Base-by-base conservation (phyloP, 345 rosid species). In the Citrus maxima region DNA sequence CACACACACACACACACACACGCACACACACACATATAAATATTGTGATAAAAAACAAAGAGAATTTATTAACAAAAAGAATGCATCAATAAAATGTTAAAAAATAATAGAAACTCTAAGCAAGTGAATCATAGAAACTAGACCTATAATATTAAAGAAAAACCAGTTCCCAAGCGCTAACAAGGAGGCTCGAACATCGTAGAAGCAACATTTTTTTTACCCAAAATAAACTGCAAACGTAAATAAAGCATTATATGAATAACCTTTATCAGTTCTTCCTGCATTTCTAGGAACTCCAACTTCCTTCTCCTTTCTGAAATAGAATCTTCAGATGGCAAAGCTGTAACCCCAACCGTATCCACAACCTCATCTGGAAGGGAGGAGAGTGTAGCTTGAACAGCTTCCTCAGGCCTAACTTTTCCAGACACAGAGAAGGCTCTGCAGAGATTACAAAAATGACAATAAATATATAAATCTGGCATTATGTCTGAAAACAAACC, bases 341-440 rank as follows among this genome's bases (percentile, higher is more conserved):
- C 88, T 78, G 98, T 95, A 74, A 90, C 95, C 62, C 91, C 90
- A 79, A 95, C 98, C 40, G 95, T 95, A 81, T 93, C 98, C 85
- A 95, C 94, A 62, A 95, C 97, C 86, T 95, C 98, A 82, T 93
- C 98, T 4, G 98, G 98, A 76, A 95, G 90, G 79, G 98, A 93
- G 69, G 98, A 95, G 60, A 95, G 92, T 18, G 98, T 95, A 64
- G 98, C 98, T 87, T 91, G 97, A 80, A 95, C 98, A 91, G 98
- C 98, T 84, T 95, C 98, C 88, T 93, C 98, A 37, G 98, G 98
- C 84, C 87, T 93, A 79, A 95, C 94, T 85, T 89, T 93, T 82
- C 98, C 98, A 86, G 97, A 90, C 66, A 90, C 90, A 25, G 94
- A 87, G 86, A 95, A 95, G 59, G 98, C 94, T 74, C 98, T 95